These are phyloP conservation scores for Perkinsus chesapeaki DNA, from an alignment of 169 alveolate species.

Conservation along the genomic window DNA sequence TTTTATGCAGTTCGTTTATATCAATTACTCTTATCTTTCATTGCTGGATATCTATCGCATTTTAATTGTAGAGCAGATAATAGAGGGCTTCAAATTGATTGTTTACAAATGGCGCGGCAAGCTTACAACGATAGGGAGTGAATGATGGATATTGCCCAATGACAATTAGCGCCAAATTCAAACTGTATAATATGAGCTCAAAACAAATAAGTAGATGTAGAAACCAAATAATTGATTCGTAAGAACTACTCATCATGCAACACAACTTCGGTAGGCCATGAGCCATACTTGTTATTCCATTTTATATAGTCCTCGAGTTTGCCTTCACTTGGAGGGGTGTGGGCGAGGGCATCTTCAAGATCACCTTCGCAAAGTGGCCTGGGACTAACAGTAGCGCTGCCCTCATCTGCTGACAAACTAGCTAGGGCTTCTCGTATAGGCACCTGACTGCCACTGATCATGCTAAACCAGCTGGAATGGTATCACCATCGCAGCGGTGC, in stretches of 20 bases:
- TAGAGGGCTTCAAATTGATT: too few species aligned
- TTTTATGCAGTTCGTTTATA: too few species aligned
- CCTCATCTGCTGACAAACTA: neutral
- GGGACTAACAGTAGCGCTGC: neutral
- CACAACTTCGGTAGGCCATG: neutral
- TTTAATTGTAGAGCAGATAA: too few species aligned
- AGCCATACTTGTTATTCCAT: neutral
- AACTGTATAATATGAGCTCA: too few species aligned
- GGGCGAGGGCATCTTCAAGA: neutral
- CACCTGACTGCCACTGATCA: neutral
- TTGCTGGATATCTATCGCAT: too few species aligned
- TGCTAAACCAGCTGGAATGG: neutral
- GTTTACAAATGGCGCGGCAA: too few species aligned
- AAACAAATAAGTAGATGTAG: too few species aligned
- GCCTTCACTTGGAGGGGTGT: neutral
- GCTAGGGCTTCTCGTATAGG: neutral
- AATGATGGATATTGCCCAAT: too few species aligned
- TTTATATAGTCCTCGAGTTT: neutral
- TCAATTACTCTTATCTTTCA: too few species aligned
- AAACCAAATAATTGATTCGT: neutral
- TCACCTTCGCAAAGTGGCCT: neutral
- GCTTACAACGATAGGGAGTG: too few species aligned
- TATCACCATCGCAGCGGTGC: conserved; percentile 50
- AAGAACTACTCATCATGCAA: neutral
- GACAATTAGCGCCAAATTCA: too few species aligned